Conservation (phyloP, 2,329 filamentous ascomycete species). For the Stachybotrys elegans region DNA sequence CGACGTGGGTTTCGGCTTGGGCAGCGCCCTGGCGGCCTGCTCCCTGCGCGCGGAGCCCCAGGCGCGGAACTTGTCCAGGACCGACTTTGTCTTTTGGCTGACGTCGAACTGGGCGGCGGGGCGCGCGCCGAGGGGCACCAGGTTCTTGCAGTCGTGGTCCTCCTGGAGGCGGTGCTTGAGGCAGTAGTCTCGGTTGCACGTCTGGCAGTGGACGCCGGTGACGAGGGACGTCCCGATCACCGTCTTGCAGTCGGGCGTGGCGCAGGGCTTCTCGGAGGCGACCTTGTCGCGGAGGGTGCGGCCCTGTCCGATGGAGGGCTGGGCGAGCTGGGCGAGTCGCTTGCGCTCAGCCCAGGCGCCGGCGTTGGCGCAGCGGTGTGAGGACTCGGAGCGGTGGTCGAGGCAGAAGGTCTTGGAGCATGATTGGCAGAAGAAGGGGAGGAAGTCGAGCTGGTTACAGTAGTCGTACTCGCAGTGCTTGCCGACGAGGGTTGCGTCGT, state of each 20-base stretch:
- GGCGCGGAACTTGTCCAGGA: slow-evolving; percentile 69
- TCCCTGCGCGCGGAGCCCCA: slow-evolving; percentile 76
- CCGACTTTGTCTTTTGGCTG: slow-evolving; percentile 63
- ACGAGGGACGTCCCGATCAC: slow-evolving; percentile 63
- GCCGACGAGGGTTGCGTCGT: slow-evolving; percentile 81
- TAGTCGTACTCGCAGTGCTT: slow-evolving; percentile 86
- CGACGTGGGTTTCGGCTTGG: slow-evolving; percentile 58
- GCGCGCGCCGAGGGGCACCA: slow-evolving; percentile 53
- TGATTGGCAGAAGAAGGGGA: slow-evolving; percentile 90
- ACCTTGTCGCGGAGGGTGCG: slow-evolving; percentile 49
- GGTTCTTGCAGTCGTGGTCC: slow-evolving; percentile 79
- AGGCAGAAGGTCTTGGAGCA: slow-evolving; percentile 84
- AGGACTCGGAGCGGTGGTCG: slow-evolving; percentile 82
- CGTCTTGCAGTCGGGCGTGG: slow-evolving; percentile 61
- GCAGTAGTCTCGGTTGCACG: slow-evolving; percentile 71
- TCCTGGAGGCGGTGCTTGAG: slow-evolving; percentile 71
- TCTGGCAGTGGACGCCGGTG: slow-evolving; percentile 65
- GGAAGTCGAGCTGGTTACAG: slow-evolving; percentile 93
- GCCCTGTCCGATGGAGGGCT: slow-evolving; percentile 48
- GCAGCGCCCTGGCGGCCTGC: slow-evolving; percentile 51
- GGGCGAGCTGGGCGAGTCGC: slow-evolving; percentile 48
- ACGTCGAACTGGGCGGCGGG: slow-evolving; percentile 34
- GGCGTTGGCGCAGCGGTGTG: slow-evolving; percentile 63
- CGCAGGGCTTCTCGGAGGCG: slow-evolving; percentile 64
- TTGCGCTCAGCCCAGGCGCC: slow-evolving; percentile 59